Evolutionary conservation across 2,329 filamentous ascomycete genomes (phyloP).

Genomic region (Drechmeria coniospora): DNA sequence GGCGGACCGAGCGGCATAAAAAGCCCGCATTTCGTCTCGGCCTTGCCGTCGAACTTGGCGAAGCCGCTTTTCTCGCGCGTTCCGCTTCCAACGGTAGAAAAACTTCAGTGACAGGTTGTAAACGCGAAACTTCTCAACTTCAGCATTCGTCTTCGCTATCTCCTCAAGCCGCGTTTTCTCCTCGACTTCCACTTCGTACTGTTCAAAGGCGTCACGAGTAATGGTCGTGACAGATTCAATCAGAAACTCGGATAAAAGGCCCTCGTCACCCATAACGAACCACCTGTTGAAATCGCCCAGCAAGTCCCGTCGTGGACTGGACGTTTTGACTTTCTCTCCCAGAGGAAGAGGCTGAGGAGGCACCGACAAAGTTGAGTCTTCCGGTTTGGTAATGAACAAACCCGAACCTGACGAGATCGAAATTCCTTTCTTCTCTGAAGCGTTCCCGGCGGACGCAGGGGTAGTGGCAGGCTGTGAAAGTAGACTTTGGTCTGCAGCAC

Average conservation of each 20-base stretch:
- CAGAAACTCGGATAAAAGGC: conserved; percentile 35
- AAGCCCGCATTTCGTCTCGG: conserved; percentile 33
- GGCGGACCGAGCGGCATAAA: conserved; percentile 23
- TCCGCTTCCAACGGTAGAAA: conserved; percentile 40
- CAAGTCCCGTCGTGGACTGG: conserved; percentile 19
- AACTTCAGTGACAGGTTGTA: conserved; percentile 37
- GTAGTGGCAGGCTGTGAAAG: too few relatives aligned
- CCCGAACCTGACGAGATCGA: too few relatives aligned
- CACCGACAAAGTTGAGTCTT: too few relatives aligned
- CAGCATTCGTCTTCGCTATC: conserved; percentile 27
- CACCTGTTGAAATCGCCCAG: conserved; percentile 36
- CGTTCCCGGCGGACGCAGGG: too few relatives aligned
- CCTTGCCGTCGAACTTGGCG: conserved; percentile 34
- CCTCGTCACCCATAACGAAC: conserved; percentile 38
- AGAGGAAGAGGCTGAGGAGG: too few relatives aligned
- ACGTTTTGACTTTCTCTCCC: too few relatives aligned
- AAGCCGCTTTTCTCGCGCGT: conserved; percentile 30
- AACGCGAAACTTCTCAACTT: conserved; percentile 30
- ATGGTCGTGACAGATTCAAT: conserved; percentile 29
- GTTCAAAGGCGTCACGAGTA: conserved; percentile 24
- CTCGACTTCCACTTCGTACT: conserved; percentile 23
- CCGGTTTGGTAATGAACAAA: too few relatives aligned
- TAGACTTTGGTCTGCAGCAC: too few relatives aligned
- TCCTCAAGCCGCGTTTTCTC: conserved; percentile 29
- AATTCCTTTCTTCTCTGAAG: too few relatives aligned